Conservation (phyloP, 1,139 yeast species). For the Yarrowia galli region DNA sequence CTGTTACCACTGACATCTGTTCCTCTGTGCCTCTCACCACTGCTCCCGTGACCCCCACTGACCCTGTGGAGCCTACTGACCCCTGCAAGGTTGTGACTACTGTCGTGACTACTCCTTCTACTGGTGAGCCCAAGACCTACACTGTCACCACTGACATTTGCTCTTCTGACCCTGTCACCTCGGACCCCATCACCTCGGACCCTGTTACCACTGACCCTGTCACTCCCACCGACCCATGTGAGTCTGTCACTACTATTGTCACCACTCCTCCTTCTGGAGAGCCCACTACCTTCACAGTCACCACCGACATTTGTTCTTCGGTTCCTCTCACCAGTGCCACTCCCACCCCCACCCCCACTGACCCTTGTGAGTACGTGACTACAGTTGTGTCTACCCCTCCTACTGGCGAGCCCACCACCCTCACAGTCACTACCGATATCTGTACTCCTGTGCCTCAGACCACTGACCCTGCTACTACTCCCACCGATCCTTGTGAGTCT, state of each 20-base stretch:
- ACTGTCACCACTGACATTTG: background rate
- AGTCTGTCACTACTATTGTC: background rate
- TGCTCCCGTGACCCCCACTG: no score
- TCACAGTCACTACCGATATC: slow-evolving; percentile 1
- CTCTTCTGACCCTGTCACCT: no score
- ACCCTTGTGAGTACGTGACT: background rate
- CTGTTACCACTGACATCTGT: background rate
- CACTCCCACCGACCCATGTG: background rate
- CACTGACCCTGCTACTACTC: background rate
- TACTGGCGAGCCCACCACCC: background rate
- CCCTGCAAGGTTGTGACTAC: no score
- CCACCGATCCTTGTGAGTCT: slow-evolving; percentile 1
- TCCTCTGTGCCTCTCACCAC: background rate
- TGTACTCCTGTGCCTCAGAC: background rate
- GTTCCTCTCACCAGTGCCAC: background rate
- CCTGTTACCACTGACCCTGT: background rate
- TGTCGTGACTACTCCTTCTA: no score
- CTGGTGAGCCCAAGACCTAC: background rate
- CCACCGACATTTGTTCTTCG: background rate
- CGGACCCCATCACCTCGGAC: background rate
- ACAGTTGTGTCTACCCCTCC: background rate
- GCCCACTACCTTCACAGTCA: background rate
- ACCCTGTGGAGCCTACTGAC: background rate
- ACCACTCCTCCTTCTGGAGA: slow-evolving; percentile 1
- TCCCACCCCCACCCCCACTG: background rate